Evolutionary conservation across 108 stramenopile species (phyloP).

Genomic region (Chaetoceros muelleri): DNA sequence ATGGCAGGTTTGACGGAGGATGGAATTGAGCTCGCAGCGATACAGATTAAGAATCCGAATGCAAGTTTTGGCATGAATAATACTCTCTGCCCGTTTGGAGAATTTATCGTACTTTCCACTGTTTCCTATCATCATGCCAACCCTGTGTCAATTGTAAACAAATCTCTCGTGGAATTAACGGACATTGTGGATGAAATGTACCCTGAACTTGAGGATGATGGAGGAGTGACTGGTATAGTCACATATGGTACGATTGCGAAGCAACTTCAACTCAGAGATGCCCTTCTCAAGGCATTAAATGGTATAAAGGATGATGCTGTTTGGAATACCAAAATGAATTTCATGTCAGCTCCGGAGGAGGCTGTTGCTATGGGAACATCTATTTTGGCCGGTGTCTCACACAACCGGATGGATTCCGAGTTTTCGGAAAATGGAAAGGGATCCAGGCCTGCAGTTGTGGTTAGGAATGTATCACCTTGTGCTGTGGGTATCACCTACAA

Average conservation of each 20-base stretch:
- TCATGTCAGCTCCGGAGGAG: conserved; percentile 41
- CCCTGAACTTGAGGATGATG: conserved; percentile 36
- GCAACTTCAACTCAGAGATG: conserved; percentile 32
- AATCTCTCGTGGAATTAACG: conserved; percentile 41
- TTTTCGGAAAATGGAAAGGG: conserved; percentile 29
- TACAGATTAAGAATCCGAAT: conserved; percentile 22
- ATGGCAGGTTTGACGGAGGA: conserved; percentile 30
- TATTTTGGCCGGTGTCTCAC: conserved; percentile 62
- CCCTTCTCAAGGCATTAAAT: conserved; percentile 24
- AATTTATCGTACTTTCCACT: conserved; percentile 38
- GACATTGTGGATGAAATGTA: conserved; percentile 37
- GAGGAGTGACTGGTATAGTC: conserved; percentile 53
- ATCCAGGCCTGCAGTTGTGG: conserved; percentile 45
- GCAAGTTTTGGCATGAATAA: conserved; percentile 5
- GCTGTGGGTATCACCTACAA: conserved; percentile 65
- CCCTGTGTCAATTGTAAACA: conserved; percentile 33
- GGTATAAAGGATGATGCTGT: conserved; percentile 30
- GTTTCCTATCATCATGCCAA: conserved; percentile 36
- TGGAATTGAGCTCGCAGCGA: conserved; percentile 35
- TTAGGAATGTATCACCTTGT: conserved; percentile 61
- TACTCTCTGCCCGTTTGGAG: conserved; percentile 23
- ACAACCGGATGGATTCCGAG: conserved; percentile 34
- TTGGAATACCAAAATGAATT: conserved; percentile 35
- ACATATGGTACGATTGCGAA: conserved; percentile 45
- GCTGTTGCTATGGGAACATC: conserved; percentile 57